Evolutionary conservation across 495 filamentous ascomycete genomes (phyloP).

Genomic region (Daldinia decipiens): DNA sequence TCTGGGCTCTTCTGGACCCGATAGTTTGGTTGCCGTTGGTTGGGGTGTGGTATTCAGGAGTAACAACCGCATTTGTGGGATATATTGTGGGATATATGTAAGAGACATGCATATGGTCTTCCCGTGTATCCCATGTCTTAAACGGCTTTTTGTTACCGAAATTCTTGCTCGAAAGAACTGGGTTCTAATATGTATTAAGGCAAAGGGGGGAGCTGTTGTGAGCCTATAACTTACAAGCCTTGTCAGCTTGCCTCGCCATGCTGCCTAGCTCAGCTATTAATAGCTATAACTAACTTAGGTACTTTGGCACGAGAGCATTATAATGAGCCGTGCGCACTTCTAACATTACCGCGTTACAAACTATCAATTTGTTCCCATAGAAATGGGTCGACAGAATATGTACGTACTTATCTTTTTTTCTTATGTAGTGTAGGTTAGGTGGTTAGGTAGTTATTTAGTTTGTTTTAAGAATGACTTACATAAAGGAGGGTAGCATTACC

Average conservation of each 20-base stretch:
- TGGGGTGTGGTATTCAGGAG: background rate
- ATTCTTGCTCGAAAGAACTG: background rate
- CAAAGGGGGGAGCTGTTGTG: background rate
- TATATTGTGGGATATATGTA: background rate
- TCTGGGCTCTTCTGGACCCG: conserved; percentile 9
- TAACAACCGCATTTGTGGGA: conserved; percentile 5
- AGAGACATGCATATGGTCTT: background rate
- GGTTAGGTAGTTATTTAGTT: background rate
- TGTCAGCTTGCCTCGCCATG: background rate
- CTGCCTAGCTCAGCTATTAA: conserved; percentile 1
- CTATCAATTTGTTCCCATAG: background rate
- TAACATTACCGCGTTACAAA: background rate
- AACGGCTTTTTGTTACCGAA: background rate
- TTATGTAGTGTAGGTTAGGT: too few relatives aligned
- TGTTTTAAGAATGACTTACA: background rate
- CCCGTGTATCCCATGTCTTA: background rate
- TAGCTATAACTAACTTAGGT: background rate
- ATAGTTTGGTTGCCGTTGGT: conserved; percentile 6
- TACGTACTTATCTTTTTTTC: background rate
- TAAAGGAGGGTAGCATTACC: background rate
- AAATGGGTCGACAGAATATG: background rate
- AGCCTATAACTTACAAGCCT: conserved; percentile 3
- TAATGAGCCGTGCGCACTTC: conserved; percentile 1
- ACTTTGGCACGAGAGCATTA: conserved; percentile 3
- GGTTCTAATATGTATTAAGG: background rate